These are phyloP conservation scores for Cystobasidium ongulense DNA, from an alignment of 768 basidiomycete genomes.

Conservation along the genomic window DNA sequence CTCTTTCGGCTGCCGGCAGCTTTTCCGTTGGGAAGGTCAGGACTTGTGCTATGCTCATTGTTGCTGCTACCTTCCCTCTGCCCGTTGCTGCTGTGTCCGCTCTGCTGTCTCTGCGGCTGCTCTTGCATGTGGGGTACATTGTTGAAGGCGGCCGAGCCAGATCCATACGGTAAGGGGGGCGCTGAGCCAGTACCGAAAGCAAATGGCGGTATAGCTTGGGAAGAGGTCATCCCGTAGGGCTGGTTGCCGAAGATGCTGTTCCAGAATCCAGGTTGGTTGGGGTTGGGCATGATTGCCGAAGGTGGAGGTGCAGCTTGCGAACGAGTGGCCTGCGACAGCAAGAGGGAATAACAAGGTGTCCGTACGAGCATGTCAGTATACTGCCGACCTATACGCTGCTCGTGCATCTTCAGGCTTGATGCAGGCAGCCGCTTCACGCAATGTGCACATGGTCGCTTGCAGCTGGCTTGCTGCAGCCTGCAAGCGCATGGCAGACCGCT, in stretches of 20 bases:
- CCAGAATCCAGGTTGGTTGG: background rate
- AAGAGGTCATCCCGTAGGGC: background rate
- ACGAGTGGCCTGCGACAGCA: background rate
- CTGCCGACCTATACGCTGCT: background rate
- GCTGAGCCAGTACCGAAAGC: background rate
- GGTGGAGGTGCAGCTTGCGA: background rate
- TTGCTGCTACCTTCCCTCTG: background rate
- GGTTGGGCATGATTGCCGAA: background rate
- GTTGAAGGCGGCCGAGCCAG: background rate
- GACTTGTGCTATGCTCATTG: background rate
- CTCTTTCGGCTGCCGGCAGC: background rate
- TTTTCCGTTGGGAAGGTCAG: background rate
- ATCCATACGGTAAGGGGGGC: background rate
- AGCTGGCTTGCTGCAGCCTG: too few species aligned
- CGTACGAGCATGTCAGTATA: background rate
- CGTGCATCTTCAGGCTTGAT: background rate
- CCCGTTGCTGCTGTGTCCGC: background rate
- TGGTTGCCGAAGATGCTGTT: background rate
- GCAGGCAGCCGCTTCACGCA: too few species aligned
- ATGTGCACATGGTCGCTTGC: too few species aligned
- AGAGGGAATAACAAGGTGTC: background rate
- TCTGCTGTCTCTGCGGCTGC: constrained; percentile 1
- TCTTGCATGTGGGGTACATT: background rate
- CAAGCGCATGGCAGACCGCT: background rate
- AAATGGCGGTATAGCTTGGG: background rate